These are phyloP conservation scores for Populus tremula DNA, from an alignment of 345 rosid genomes.

Conservation along the genomic window DNA sequence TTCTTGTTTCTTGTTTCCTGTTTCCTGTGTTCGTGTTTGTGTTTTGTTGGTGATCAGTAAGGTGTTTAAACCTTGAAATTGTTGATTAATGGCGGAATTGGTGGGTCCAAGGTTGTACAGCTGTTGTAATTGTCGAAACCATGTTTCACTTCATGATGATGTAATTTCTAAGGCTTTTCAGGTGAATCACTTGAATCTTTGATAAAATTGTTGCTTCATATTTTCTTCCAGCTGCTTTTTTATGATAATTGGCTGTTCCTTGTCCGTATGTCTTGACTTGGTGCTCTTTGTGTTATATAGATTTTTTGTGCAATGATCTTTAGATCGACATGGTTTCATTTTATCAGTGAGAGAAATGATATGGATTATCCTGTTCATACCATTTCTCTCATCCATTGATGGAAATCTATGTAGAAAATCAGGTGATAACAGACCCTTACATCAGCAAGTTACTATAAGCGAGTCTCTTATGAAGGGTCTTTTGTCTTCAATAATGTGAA, in stretches of 20 bases:
- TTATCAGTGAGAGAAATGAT: not conserved
- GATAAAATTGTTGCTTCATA: not conserved
- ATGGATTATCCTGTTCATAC: not conserved
- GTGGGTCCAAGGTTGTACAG: constrained; percentile 79
- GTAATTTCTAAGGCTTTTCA: constrained; percentile 91
- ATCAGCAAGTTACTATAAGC: not conserved
- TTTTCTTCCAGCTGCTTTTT: not conserved
- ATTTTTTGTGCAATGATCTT: not conserved
- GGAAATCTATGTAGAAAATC: not conserved
- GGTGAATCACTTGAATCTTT: constrained; percentile 44
- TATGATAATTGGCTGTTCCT: not conserved
- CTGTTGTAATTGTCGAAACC: constrained; percentile 82
- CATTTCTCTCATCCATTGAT: not conserved
- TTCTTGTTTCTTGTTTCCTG: too few relatives aligned
- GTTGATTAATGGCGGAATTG: constrained; percentile 55
- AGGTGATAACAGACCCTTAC: not conserved
- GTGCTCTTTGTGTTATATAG: not conserved
- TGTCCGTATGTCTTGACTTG: not conserved
- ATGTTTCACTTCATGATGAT: constrained; percentile 83
- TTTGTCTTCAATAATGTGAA: not conserved
- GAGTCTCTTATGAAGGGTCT: not conserved
- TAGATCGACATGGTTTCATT: not conserved
- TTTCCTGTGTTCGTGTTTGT: not conserved
- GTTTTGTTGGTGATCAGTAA: not conserved
- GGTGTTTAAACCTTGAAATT: constrained; percentile 15